Evolutionary conservation across 768 basidiomycete genomes (phyloP).

Genomic region (Leccinum sublutescens): DNA sequence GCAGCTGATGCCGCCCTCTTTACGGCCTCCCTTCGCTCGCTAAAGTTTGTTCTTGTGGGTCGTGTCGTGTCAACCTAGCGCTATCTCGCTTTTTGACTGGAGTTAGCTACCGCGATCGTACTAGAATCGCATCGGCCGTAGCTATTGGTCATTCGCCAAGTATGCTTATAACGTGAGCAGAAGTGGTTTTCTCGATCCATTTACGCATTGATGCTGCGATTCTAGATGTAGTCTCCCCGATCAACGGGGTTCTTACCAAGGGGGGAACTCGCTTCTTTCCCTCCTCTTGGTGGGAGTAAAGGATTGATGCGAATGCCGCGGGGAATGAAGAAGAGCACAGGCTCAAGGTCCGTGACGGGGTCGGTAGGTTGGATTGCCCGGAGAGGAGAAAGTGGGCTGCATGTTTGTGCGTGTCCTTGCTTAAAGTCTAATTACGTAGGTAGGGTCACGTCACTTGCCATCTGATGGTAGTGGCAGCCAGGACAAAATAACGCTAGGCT

Average conservation of each 20-base stretch:
- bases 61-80: slow-evolving; percentile 6
- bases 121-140: slow-evolving; percentile 7
- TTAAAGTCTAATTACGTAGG: slow-evolving; percentile 39
- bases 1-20: slow-evolving; percentile 35
- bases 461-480: slow-evolving; percentile 21
- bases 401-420: slow-evolving; percentile 32
- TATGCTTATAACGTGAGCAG: slow-evolving; percentile 16
- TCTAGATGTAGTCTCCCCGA: slow-evolving; percentile 13
- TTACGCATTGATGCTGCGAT: slow-evolving; percentile 7
- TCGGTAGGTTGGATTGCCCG: slow-evolving; percentile 14
- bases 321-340: slow-evolving; percentile 23
- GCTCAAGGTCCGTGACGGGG: slow-evolving; percentile 25
- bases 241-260: slow-evolving; percentile 17
- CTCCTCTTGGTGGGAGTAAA: slow-evolving; percentile 10
- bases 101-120: slow-evolving; percentile 11
- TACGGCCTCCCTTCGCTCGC: slow-evolving; percentile 27
- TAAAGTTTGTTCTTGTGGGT: slow-evolving; percentile 4
- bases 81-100: slow-evolving; percentile 21
- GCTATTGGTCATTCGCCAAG: slow-evolving; percentile 13
- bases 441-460: slow-evolving; percentile 31
- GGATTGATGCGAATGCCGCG: slow-evolving; percentile 31
- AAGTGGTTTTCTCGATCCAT: slow-evolving; percentile 6
- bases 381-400: slow-evolving; percentile 20
- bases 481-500: slow-evolving; percentile 9
- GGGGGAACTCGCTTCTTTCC: slow-evolving; percentile 11